Base-by-base conservation (phyloP, 805 yeast species). In the Candida pini region DNA sequence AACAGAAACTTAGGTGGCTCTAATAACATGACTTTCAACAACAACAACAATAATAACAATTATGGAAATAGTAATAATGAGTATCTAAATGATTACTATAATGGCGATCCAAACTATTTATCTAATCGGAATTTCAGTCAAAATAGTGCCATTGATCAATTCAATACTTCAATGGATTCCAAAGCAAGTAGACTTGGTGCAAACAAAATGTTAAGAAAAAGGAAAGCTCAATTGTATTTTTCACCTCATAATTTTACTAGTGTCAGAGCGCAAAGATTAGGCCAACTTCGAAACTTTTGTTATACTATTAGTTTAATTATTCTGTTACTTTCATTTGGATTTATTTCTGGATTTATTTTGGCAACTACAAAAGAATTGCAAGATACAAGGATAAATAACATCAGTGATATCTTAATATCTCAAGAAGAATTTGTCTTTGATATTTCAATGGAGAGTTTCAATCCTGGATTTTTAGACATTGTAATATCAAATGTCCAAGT, bases 311-410 rank as follows among this genome's bases (percentile, higher is more conserved):
- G 66, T 26, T 49, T 70, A 24, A 67, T 74, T 3, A 44, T 74
- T 12, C 54, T 71, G 10, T 64, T 86, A n/a, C 57, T 85, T 9
- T 63, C 78, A 1, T 55, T 82, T 20, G 96, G 96, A 1, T 87
- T 90, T 50, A 64, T 83, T 5, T 67, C 81, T 49, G 97, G 97
- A 0, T 85, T 89, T 51, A 62, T 88, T 2, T 62, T 89, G 27
- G 96, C 96, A 0, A 79, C 95, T 1, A 80, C 87, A 14, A 87
- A 86, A 47, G 96, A 90, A 38, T 63, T 90, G 35, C 77, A 81
- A 34, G 71, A 73, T 40, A 80, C 87, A 14, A 61, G 71, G 15
- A 73, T 89, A 8, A 55, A 64, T 2, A 62, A 75, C n/a, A 66
- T 89, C 26, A 73, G 72, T 32, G 85, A 85, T 49, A 71, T 89